Base-by-base conservation (phyloP, 805 yeast genomes). In the Wickerhamiella alocasiicola region DNA sequence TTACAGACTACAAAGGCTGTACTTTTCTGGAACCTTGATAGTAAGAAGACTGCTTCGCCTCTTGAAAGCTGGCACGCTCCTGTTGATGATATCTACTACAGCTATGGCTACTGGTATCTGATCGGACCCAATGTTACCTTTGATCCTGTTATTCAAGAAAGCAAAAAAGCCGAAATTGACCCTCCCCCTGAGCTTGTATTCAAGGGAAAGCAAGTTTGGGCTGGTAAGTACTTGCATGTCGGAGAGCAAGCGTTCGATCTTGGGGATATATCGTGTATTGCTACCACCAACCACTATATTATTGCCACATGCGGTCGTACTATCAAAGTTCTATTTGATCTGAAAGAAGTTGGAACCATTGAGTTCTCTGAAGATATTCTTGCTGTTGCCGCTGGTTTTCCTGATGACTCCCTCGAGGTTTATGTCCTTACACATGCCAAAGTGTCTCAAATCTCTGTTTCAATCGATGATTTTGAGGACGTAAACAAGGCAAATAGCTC, bases 31-130 rank as follows among this genome's bases (percentile, higher is more conserved):
- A 19, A 27, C 19, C 21, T 28, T 5, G 31, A 16, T 11, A n/a
- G n/a, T n/a, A n/a, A n/a, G n/a, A n/a, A 12, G 3, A 11, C 7
- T 23, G 39, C 28, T 3, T 29, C 39, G 1, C 39, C 39, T 6
- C 27, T 36, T 2, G 39, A 36, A 28, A 36, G 28, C 33, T 36
- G 39, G 39, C 20, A 36, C 21, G 9, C 27, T 6, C 2, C 23
- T 5, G 39, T 36, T 7, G 5, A 36, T 27, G 39, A 36, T 27
- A 9, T 36, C 4, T 36, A 29, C 27, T 15, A 15, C 26, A 21
- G 28, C 27, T 36, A 36, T 20, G 32, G 39, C 19, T 16, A 20
- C 18, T 36, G 39, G 39, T 17, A 27, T n/a, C 20, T 36, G 27
- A 28, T 27, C 11, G 39, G 39, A 5, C 39, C 39, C n/a, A 28